Evolutionary conservation across 140 eudicot genomes (phyloP), one percentile per base, ranked within the genome.

Genomic region (Erigeron philadelphicus): DNA sequence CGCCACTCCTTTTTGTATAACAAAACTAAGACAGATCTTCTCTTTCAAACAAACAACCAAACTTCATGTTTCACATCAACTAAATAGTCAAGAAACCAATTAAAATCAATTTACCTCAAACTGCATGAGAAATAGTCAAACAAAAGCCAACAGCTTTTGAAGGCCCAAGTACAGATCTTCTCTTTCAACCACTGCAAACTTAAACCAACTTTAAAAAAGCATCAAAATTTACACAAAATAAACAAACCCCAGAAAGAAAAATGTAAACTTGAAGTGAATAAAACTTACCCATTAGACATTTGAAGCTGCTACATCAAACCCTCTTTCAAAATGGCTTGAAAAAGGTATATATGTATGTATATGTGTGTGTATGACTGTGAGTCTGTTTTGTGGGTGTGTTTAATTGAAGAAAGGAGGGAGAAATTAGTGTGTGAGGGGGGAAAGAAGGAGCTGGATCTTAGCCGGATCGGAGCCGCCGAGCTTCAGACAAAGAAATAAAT

Each of bases 121-220:
- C 68, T 77, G 81, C 81, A 71, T 77, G 62, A 77, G 73, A 77
- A 64, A 31, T 31, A 53, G 57, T 55, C 67, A 71, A 64, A 47
- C 19, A 21, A 43, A 38, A 66, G 59, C 59, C 23, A 17, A 54
- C 62, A 76, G 11, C 43, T 52, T 11, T 41, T 18, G 0, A 44
- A 45, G 54, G 40, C 61, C 66, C 50, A 56, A 16, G 43, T 46
- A 73, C 72, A 60, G 72, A 73, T 73, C 72, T 18, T 69, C 66
- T 21, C 59, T 49, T 58, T 69, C 60, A 62, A 50, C 70, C 71
- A 61, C 59, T 17, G 12, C 59, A 69, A 15, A 61, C 73, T 63
- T 19, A 49, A 54, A 64, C 71, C 18, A 77, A 21, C 57, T 55
- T 17, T 63, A 7, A 70, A 64, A 45, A 63, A 77, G 48, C 4